phyloP scores from a whole-genome alignment of 2,329 filamentous ascomycete genomes.

The Fragosphaeria purpurea region DNA sequence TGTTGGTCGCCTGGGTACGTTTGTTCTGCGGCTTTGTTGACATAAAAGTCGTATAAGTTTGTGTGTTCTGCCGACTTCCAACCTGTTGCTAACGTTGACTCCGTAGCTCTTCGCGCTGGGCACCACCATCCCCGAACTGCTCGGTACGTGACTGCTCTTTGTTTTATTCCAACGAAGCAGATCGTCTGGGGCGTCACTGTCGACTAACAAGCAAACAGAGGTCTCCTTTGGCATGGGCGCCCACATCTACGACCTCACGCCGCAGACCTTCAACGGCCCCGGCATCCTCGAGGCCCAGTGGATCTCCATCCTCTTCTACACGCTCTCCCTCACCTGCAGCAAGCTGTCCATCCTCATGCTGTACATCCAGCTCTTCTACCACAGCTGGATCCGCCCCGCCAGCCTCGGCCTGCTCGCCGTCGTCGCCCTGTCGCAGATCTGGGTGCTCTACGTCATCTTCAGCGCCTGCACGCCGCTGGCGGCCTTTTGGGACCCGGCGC shows the following conservation, averaged over 20 bases:
- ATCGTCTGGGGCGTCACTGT: no score
- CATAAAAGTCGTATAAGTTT: no score
- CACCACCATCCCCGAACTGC: slow-evolving; percentile 15
- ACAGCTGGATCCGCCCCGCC: slow-evolving; percentile 21
- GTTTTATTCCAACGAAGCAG: no score
- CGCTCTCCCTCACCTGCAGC: slow-evolving; percentile 18
- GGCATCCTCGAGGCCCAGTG: slow-evolving; percentile 3
- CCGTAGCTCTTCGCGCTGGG: slow-evolving; percentile 19
- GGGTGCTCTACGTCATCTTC: slow-evolving; percentile 17
- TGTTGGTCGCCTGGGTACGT: slow-evolving; percentile 3
- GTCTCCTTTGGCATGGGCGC: slow-evolving; percentile 7
- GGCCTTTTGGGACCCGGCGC: slow-evolving; percentile 20
- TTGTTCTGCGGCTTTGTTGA: slow-evolving; percentile 1
- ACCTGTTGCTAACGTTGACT: no score
- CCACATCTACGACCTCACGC: slow-evolving; percentile 3
- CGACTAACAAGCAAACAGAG: slow-evolving; percentile 1
- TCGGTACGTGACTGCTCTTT: background rate
- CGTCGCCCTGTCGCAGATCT: slow-evolving; percentile 18
- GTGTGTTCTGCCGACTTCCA: no score
- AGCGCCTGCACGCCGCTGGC: slow-evolving; percentile 22
- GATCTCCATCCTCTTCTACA: slow-evolving; percentile 17
- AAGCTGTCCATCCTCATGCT: slow-evolving; percentile 21
- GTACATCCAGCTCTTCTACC: slow-evolving; percentile 20
- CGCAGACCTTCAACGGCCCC: background rate
- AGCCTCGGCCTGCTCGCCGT: slow-evolving; percentile 17